phyloP scores from a whole-genome alignment of 805 yeast species.

The Tetrapisispora taiwanensis region DNA sequence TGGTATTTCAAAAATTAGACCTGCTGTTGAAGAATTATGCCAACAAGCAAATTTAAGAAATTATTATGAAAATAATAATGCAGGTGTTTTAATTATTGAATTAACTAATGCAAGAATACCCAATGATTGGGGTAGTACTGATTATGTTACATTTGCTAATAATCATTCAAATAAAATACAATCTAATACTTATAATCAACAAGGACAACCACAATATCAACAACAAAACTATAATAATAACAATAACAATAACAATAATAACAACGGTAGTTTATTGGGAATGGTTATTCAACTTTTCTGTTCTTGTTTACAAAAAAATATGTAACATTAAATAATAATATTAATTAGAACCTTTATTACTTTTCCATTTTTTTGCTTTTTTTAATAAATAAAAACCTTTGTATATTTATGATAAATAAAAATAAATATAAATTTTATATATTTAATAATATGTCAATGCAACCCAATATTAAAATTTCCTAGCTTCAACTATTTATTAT shows the following conservation, averaged over 20 bases:
- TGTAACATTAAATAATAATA: slow-evolving; percentile 1
- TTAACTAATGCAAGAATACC: slow-evolving; percentile 42
- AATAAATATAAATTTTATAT: neutral
- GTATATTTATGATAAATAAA: neutral
- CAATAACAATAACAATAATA: slow-evolving; percentile 2
- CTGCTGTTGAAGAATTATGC: slow-evolving; percentile 78
- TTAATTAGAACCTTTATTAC: neutral
- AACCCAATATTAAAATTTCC: neutral
- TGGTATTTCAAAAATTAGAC: slow-evolving; percentile 80
- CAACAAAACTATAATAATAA: slow-evolving; percentile 15
- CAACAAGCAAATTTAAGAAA: slow-evolving; percentile 50
- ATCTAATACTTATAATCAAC: slow-evolving; percentile 6
- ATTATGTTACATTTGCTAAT: slow-evolving; percentile 1
- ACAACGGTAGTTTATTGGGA: slow-evolving; percentile 16
- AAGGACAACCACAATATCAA: slow-evolving; percentile 20
- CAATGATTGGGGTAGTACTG: slow-evolving; percentile 21
- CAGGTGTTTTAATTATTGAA: slow-evolving; percentile 73
- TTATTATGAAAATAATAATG: slow-evolving; percentile 56
- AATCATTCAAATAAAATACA: slow-evolving; percentile 1
- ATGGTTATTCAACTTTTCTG: slow-evolving; percentile 27
- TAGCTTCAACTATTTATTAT: too few relatives aligned
- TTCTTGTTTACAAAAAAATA: slow-evolving; percentile 26
- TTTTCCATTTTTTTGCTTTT: too few relatives aligned
- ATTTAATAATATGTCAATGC: neutral
- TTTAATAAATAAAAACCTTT: too few relatives aligned